Evolutionary conservation across 2,329 filamentous ascomycete genomes (phyloP).

Genomic region (Botrytis hyacinthi): DNA sequence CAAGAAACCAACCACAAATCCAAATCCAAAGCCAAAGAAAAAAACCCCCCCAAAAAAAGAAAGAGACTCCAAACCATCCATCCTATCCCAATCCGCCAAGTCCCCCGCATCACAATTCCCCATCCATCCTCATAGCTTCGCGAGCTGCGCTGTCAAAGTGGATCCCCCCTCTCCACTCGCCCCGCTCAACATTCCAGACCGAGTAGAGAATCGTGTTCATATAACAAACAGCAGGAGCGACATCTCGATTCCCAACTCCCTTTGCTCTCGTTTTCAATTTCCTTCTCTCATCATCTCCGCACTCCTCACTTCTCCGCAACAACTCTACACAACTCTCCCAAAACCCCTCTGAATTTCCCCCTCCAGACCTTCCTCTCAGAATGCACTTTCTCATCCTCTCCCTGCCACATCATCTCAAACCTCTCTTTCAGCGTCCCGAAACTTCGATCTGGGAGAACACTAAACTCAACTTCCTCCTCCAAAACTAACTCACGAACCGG

Average conservation of each 20-base stretch:
- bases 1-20: neutral
- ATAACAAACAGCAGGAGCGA: neutral
- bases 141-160: slow-evolving; percentile 1
- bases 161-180: neutral
- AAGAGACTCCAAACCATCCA: neutral
- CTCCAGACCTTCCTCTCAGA: neutral
- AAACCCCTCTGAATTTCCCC: neutral
- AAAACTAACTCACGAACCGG: neutral
- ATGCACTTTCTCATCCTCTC: slow-evolving; percentile 2
- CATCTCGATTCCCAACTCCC: neutral
- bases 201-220: neutral
- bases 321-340: neutral
- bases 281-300: neutral
- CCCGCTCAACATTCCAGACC: neutral
- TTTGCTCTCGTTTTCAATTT: neutral
- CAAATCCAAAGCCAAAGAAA: neutral
- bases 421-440: neutral
- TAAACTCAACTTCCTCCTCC: neutral
- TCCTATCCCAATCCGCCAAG: neutral
- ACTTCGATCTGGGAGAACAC: neutral
- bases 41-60: neutral
- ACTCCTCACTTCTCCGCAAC: neutral
- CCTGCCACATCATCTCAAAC: neutral
- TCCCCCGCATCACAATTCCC: neutral
- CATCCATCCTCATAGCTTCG: neutral